Evolutionary conservation across 352 stramenopile genomes (phyloP).

Genomic region (Phytophthora fragariaefolia): DNA sequence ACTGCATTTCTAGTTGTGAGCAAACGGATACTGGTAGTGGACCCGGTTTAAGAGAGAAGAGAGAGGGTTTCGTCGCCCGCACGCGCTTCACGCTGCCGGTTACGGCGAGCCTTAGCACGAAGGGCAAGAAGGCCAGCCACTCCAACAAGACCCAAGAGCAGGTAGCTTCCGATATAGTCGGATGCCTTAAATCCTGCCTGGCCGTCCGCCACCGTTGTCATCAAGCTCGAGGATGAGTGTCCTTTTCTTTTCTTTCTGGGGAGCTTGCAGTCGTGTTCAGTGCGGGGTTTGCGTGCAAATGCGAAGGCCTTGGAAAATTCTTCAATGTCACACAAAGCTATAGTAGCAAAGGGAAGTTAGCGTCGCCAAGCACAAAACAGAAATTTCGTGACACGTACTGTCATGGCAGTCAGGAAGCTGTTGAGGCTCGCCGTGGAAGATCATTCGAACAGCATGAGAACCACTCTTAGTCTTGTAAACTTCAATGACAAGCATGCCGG

Average conservation of each 20-base stretch:
- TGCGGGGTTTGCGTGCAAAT: constrained; percentile 61
- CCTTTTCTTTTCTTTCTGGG: constrained; percentile 37
- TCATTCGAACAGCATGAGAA: constrained; percentile 62
- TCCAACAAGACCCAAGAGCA: constrained; percentile 68
- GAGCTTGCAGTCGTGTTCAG: constrained; percentile 53
- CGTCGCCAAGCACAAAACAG: neutral
- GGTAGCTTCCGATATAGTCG: constrained; percentile 60
- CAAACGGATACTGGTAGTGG: neutral
- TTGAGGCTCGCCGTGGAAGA: constrained; percentile 81
- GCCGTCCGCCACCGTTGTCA: constrained; percentile 18
- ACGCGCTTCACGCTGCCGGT: constrained; percentile 19
- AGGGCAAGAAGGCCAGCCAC: constrained; percentile 55
- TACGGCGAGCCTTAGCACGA: constrained; percentile 43
- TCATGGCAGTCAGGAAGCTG: constrained; percentile 74
- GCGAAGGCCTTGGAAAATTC: constrained; percentile 64
- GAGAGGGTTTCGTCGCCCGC: constrained; percentile 29
- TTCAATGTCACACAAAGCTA: constrained; percentile 65
- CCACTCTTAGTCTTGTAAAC: constrained; percentile 79
- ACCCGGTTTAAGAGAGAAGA: constrained; percentile 33
- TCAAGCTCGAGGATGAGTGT: constrained; percentile 30
- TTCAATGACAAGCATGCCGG: constrained; percentile 76
- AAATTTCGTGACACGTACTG: constrained; percentile 43
- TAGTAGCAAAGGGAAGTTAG: constrained; percentile 5
- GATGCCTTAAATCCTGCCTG: constrained; percentile 27
- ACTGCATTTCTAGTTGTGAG: constrained; percentile 9